Evolutionary conservation across 2,329 filamentous ascomycete species (phyloP).

Genomic region (Nannizzia gypsea): DNA sequence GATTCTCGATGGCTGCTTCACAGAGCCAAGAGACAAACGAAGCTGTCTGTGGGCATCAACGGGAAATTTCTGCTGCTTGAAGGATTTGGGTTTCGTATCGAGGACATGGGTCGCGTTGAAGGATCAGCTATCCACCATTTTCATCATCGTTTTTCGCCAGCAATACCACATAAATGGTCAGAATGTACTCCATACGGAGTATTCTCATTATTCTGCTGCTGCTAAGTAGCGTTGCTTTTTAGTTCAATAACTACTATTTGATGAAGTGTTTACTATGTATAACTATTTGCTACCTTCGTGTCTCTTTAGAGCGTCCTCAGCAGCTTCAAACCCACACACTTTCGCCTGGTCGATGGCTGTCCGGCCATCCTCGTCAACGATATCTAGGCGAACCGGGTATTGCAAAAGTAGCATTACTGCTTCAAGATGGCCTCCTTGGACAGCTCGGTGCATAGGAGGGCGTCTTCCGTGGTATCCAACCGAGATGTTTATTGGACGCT

Average conservation of each 20-base stretch:
- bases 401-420: not conserved
- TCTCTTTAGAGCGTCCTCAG: not conserved
- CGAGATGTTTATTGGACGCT: not conserved
- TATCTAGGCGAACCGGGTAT: not conserved
- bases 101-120: too few species aligned
- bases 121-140: too few species aligned
- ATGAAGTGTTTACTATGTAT: too few species aligned
- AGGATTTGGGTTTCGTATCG: not conserved
- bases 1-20: too few species aligned
- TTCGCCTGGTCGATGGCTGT: not conserved
- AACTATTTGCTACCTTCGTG: not conserved
- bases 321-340: not conserved
- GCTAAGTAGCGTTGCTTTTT: too few species aligned
- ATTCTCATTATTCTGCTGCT: too few species aligned
- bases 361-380: not conserved
- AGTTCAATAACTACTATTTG: too few species aligned
- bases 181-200: too few species aligned
- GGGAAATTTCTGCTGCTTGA: not conserved
- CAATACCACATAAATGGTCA: too few species aligned
- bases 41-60: not conserved
- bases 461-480: not conserved
- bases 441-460: not conserved
- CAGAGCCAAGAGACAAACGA: not conserved
- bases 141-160: too few species aligned
- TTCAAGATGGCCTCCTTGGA: not conserved